phyloP scores from a whole-genome alignment of 192 early-diverging fungal genomes.

The Coemansia sp. region DNA sequence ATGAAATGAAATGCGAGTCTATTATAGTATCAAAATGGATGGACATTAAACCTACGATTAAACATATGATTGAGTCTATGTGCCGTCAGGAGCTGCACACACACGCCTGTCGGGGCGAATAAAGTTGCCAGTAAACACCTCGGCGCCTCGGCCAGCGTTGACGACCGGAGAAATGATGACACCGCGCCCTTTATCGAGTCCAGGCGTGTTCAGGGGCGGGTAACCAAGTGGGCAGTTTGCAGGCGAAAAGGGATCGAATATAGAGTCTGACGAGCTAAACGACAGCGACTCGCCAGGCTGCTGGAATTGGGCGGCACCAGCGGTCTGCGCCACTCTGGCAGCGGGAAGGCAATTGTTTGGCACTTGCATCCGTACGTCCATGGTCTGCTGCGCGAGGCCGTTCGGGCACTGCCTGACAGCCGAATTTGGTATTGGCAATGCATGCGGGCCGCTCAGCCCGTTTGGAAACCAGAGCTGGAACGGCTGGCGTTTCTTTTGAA shows the following conservation, averaged over 20 bases:
- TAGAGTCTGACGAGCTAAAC: constrained; percentile 26
- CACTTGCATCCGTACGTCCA: neutral
- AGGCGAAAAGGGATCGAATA: constrained; percentile 10
- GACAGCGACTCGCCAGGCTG: constrained; percentile 14
- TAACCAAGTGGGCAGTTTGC: constrained; percentile 14
- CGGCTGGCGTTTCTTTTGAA: neutral
- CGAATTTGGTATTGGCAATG: constrained; percentile 1
- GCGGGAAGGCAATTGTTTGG: constrained; percentile 4
- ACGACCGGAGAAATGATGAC: neutral
- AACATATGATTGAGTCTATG: too few species aligned
- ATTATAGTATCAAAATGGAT: neutral
- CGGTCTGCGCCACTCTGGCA: constrained; percentile 22
- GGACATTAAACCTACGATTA: neutral
- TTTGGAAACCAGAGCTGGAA: constrained; percentile 10
- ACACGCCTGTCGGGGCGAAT: neutral
- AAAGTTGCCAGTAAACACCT: neutral
- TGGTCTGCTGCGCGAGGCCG: neutral
- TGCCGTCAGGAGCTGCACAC: neutral
- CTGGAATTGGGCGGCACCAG: neutral
- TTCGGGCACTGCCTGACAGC: neutral
- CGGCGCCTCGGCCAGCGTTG: neutral
- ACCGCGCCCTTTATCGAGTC: neutral
- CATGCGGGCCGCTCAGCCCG: constrained; percentile 11
- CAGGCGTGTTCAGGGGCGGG: constrained; percentile 9
- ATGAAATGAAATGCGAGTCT: neutral